Conservation (phyloP, 305 asterid species). For the Fraxinus dipetala region DNA sequence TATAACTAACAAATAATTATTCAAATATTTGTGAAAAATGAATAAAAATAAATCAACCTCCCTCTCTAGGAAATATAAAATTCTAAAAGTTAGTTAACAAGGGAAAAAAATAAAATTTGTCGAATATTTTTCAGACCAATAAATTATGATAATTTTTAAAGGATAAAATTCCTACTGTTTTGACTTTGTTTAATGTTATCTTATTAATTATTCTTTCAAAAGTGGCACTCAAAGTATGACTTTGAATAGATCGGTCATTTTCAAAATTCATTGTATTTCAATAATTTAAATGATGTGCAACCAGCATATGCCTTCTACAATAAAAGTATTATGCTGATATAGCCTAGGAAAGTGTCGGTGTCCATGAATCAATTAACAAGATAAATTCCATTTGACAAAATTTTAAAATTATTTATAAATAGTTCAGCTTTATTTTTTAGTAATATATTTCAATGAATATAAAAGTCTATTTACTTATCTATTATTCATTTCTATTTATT, state of each 20-base stretch:
- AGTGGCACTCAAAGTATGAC: not conserved
- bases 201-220: not conserved
- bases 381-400: not conserved
- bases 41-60: too few relatives aligned
- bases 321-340: not conserved
- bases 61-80: not conserved
- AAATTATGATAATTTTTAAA: not conserved
- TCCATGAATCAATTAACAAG: not conserved
- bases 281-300: not conserved
- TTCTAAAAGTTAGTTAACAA: not conserved
- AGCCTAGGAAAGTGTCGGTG: not conserved
- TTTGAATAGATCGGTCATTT: not conserved
- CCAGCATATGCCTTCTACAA: not conserved
- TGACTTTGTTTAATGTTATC: not conserved
- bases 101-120: not conserved
- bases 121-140: too few relatives aligned
- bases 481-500: too few relatives aligned
- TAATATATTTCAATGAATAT: too few relatives aligned
- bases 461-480: not conserved
- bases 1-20: not conserved
- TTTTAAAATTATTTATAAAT: too few relatives aligned
- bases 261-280: not conserved
- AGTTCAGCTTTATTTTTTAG: not conserved
- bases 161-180: not conserved
- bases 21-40: too few relatives aligned